Evolutionary conservation across 345 rosid genomes (phyloP).

Genomic region (Eutrema heterophyllum): DNA sequence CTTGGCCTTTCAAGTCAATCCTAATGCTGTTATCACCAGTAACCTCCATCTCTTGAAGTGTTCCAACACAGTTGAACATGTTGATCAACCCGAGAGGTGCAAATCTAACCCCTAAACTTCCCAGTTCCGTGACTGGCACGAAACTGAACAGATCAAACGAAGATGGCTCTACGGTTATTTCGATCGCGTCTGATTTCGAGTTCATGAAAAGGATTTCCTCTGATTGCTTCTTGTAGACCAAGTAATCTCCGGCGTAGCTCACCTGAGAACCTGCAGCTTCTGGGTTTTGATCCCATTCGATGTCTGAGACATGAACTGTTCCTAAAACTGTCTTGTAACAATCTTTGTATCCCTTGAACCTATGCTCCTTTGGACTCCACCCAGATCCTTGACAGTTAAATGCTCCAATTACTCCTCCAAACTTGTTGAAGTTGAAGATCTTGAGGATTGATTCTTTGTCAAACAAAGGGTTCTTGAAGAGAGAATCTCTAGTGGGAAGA

Average conservation of each 20-base stretch:
- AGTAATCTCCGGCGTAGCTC: constrained; percentile 42
- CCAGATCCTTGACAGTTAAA: constrained; percentile 97
- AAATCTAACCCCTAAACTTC: constrained; percentile 33
- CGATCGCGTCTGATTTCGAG: constrained; percentile 37
- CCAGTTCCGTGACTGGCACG: constrained; percentile 52
- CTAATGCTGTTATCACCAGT: constrained; percentile 24
- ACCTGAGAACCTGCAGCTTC: constrained; percentile 28
- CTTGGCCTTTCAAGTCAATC: constrained; percentile 57
- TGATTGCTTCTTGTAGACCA: constrained; percentile 52
- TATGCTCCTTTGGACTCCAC: constrained; percentile 60
- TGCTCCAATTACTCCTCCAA: constrained; percentile 83
- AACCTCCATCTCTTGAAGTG: constrained; percentile 43
- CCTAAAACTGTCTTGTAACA: constrained; percentile 62
- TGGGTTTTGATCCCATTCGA: constrained; percentile 77
- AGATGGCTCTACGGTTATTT: constrained; percentile 55
- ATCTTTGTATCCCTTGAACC: constrained; percentile 53
- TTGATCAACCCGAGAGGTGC: constrained; percentile 67
- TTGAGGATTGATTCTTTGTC: constrained; percentile 69
- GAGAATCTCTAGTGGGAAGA: constrained; percentile 83
- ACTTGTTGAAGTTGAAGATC: constrained; percentile 89
- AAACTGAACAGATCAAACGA: constrained; percentile 72
- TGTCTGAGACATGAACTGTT: constrained; percentile 51
- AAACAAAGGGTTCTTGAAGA: constrained; percentile 75
- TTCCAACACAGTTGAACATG: constrained; percentile 81
- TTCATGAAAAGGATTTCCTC: constrained; percentile 35